These are phyloP conservation scores for Vanrija sp. DNA, from an alignment of 1,284 basidiomycete species.

Conservation along the genomic window DNA sequence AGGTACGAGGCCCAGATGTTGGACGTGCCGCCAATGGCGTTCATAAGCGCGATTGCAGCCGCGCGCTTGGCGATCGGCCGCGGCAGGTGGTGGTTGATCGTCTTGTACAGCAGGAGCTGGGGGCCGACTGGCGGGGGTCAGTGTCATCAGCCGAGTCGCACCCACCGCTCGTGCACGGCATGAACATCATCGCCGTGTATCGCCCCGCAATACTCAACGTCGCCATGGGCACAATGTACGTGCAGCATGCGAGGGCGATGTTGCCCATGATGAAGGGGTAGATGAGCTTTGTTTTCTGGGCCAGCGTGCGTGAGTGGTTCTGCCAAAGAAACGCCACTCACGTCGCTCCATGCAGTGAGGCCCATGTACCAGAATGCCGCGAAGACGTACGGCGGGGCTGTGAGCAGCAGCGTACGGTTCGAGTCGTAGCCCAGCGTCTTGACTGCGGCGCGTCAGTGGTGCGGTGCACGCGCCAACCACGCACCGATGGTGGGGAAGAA, in stretches of 20 bases:
- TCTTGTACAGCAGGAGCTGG: slow-evolving; percentile 36
- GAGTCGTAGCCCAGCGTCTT: slow-evolving; percentile 29
- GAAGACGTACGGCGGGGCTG: slow-evolving; percentile 16
- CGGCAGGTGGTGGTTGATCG: slow-evolving; percentile 31
- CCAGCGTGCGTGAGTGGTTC: too few relatives aligned
- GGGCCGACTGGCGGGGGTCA: slow-evolving; percentile 14
- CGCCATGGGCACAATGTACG: slow-evolving; percentile 27
- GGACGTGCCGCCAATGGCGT: slow-evolving; percentile 31
- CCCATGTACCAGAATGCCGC: slow-evolving; percentile 13
- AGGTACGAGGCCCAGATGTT: slow-evolving; percentile 16
- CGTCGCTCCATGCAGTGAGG: slow-evolving; percentile 19
- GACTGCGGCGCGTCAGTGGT: background rate
- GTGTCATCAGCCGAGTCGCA: slow-evolving; percentile 28
- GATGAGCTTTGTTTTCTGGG: slow-evolving; percentile 11
- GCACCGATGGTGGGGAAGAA: background rate
- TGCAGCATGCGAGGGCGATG: slow-evolving; percentile 16
- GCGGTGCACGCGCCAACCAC: background rate
- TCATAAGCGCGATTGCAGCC: slow-evolving; percentile 29
- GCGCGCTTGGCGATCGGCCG: slow-evolving; percentile 33
- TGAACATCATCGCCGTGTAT: slow-evolving; percentile 22
- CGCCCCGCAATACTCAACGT: slow-evolving; percentile 23
- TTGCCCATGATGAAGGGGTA: slow-evolving; percentile 23
- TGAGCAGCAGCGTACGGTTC: slow-evolving; percentile 16
- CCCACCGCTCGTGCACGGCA: slow-evolving; percentile 10
- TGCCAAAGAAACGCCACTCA: background rate